A percentile compares a stretch with the other conserved stretches of the same genome.
phyloP scores from a whole-genome alignment of 2,329 filamentous ascomycete species.

The Monascus ruber region DNA sequence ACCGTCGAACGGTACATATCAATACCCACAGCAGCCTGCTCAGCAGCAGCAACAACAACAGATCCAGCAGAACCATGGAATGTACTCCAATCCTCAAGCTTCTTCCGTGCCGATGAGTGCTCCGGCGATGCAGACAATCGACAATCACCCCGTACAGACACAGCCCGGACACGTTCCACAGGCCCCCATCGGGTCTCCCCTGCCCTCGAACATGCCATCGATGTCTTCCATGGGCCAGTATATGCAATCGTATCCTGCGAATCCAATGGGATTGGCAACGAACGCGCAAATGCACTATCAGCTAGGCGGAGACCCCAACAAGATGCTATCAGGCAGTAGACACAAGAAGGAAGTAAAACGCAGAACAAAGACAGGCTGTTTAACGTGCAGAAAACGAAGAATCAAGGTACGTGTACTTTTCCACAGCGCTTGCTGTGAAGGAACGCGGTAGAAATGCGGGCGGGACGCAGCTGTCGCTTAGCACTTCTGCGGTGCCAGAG shows the following conservation, averaged over 20 bases:
- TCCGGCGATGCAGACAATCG: slow-evolving; percentile 8
- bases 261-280: slow-evolving; percentile 26
- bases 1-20: slow-evolving; percentile 11
- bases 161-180: slow-evolving; percentile 26
- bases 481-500: slow-evolving; percentile 1
- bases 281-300: slow-evolving; percentile 41
- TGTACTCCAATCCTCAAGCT: slow-evolving; percentile 19
- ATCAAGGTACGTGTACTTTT: slow-evolving; percentile 52
- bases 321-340: slow-evolving; percentile 50
- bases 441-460: not conserved
- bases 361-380: slow-evolving; percentile 62
- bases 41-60: slow-evolving; percentile 26
- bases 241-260: slow-evolving; percentile 31
- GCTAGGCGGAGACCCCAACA: slow-evolving; percentile 38
- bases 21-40: slow-evolving; percentile 24
- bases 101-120: slow-evolving; percentile 10
- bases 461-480: slow-evolving; percentile 9
- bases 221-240: slow-evolving; percentile 46
- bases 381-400: slow-evolving; percentile 53
- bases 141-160: slow-evolving; percentile 12
- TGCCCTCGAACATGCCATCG: slow-evolving; percentile 36
- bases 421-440: too few relatives aligned
- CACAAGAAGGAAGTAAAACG: slow-evolving; percentile 65
- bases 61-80: slow-evolving; percentile 13
- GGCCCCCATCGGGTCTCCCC: slow-evolving; percentile 40